A percentile compares a stretch with the other conserved stretches of the same genome.
These are phyloP conservation scores for Metarhizium guizhouense DNA, from an alignment of 2,329 filamentous ascomycete species.

Conservation along the genomic window DNA sequence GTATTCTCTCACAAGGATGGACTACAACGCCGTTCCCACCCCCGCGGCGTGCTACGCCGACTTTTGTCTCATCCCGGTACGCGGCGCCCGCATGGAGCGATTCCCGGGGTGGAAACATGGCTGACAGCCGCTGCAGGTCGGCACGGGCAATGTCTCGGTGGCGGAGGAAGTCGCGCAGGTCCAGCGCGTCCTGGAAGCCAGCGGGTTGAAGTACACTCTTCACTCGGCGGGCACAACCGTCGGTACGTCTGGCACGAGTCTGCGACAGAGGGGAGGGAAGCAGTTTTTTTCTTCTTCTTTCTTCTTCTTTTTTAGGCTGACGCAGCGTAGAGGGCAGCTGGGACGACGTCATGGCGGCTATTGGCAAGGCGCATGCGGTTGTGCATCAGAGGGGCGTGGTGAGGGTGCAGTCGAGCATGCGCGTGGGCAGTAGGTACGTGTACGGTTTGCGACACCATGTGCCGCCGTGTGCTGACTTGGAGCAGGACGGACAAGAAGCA, in stretches of 20 bases:
- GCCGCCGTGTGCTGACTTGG: neutral
- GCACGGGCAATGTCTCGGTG: slow-evolving; percentile 67
- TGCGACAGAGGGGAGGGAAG: too few species aligned
- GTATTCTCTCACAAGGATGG: slow-evolving; percentile 17
- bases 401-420: slow-evolving; percentile 81
- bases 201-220: slow-evolving; percentile 77
- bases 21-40: slow-evolving; percentile 47
- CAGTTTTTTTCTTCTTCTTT: too few species aligned
- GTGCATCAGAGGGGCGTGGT: slow-evolving; percentile 70
- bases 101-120: neutral
- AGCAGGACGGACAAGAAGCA: slow-evolving; percentile 79
- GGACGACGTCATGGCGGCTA: slow-evolving; percentile 76
- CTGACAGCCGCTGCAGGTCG: slow-evolving; percentile 47
- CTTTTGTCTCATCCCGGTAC: slow-evolving; percentile 64
- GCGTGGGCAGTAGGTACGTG: slow-evolving; percentile 64
- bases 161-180: slow-evolving; percentile 81
- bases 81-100: neutral
- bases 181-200: slow-evolving; percentile 73
- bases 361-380: slow-evolving; percentile 76
- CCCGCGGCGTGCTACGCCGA: slow-evolving; percentile 75
- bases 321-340: slow-evolving; percentile 66
- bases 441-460: too few species aligned
- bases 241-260: slow-evolving; percentile 43
- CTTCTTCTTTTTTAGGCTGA: neutral
- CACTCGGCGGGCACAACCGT: slow-evolving; percentile 91